Evolutionary conservation across 208 protist species (phyloP), one percentile per base, ranked within the genome.

Genomic region (Acanthamoeba triangularis): DNA sequence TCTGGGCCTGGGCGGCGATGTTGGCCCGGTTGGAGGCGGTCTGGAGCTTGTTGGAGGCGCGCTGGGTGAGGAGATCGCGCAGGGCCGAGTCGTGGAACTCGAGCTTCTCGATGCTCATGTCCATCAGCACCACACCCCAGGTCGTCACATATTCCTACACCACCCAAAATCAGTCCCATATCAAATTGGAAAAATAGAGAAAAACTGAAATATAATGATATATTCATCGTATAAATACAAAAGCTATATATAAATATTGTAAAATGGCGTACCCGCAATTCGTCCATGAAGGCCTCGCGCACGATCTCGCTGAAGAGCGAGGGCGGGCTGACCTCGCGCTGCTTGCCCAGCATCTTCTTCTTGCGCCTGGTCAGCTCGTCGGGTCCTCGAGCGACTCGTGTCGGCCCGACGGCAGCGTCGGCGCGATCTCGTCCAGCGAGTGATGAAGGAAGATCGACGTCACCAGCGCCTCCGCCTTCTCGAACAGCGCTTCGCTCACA

Each of bases 401-500:
- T 7, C 30, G 23, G 65, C 10, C 8, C n/a, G 65, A 72, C 10
- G 65, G 65, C 23, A 72, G 65, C 10, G 65, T 72, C n/a, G 65
- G 65, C 10, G 65, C 65, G 30, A 72, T 72, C 65, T 72, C 65
- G 30, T 78, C 69, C 7, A 78, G n/a, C n/a, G 69, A 30, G 37
- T 78, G 69, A 14, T 78, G 69, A 0, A 78, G 69, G 69, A 78
- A 78, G 69, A 78, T 78, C 69, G 69, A 78, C 33, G 69, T 78
- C 69, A 78, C n/a, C 33, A 44, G 11, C 69, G 69, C 69, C 37
- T 78, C 69, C 28, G 69, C 69, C 69, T 78, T 78, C 69, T 78
- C 33, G 69, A 78, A 78, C 69, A 78, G 69, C 8, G 69, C 69
- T 7, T 78, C 69, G 69, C 10, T 78, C 69, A 78, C 69, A n/a